Evolutionary conservation across 805 yeast species (phyloP).

Genomic region (Pichia occidentalis): DNA sequence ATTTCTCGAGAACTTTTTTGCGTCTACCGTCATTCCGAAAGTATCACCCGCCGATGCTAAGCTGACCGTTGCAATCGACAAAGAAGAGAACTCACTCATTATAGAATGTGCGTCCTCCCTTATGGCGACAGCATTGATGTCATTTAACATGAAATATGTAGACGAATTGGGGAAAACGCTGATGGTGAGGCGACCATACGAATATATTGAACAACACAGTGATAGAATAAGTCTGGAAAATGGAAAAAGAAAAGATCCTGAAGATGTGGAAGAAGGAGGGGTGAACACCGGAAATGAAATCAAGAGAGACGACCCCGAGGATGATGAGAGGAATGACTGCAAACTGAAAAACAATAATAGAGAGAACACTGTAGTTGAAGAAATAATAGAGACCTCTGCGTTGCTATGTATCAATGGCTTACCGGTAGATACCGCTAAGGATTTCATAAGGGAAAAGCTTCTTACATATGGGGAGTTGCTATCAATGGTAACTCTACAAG

Average conservation of each 20-base stretch:
- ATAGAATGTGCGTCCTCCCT: constrained; percentile 45
- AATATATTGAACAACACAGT: constrained; percentile 32
- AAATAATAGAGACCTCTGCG: constrained; percentile 31
- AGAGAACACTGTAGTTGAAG: too few species aligned
- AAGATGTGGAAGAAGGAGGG: constrained; percentile 32
- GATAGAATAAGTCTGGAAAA: constrained; percentile 33
- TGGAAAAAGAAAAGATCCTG: constrained; percentile 42
- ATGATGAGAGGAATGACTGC: not conserved
- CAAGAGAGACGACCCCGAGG: not conserved
- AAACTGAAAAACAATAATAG: not conserved
- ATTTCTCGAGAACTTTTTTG: constrained; percentile 39
- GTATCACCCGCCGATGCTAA: constrained; percentile 26
- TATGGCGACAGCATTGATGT: constrained; percentile 49
- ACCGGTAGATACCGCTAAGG: constrained; percentile 37
- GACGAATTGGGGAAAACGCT: constrained; percentile 30
- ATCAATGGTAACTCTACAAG: constrained; percentile 38
- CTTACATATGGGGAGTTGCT: constrained; percentile 34
- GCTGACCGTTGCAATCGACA: constrained; percentile 24
- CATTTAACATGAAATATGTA: constrained; percentile 33
- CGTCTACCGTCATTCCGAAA: constrained; percentile 38
- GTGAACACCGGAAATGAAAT: not conserved
- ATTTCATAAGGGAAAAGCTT: constrained; percentile 38
- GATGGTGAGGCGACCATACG: constrained; percentile 38
- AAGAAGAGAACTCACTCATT: constrained; percentile 33
- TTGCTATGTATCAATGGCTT: constrained; percentile 34